Base-by-base conservation (phyloP, 257 asterid genomes). In the Verbascum thapsus region DNA sequence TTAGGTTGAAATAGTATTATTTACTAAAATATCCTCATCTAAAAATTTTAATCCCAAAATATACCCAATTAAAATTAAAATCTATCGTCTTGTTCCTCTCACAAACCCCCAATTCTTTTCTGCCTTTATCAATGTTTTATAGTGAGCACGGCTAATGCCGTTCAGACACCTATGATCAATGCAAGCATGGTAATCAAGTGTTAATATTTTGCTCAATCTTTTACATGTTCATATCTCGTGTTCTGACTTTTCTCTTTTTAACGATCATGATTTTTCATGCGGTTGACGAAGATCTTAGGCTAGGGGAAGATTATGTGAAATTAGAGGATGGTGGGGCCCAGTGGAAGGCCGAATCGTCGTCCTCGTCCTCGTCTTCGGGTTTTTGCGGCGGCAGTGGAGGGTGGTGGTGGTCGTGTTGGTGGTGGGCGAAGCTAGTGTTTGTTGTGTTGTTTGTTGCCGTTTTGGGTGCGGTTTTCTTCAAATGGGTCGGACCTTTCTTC, bases 121-220 rank as follows among this genome's bases (percentile, higher is more conserved):
- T 44, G 44, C 32, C 5, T 63, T 49, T 58, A 73, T 63, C 40
- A 94, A 97, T 94, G 99, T 82, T 94, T 90, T 78, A 94, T 94
- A 11, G 97, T 94, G 74, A 94, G 99, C 81, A 94, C 97, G 1
- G 95, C 90, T 51, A 94, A 90, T 41, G 90, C 95, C 63, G 67
- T 77, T 73, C 84, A 83, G 67, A 94, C 99, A n/a, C 97, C 99
- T 10, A 90, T 90, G 95, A 94, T 94, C 74, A 94, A 90, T 59
- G 99, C 99, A 73, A 76, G 95, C 92, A 94, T 94, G 99, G 97
- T 90, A 87, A 78, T 72, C 63, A 26, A 16, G 56, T 64, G 49
- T 59, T 44, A 19, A 13, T 51, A 72, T 39, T 55, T 32, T n/a
- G 17, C 70, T 41, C 23, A 15, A 52, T 48, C 17, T 17, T 39